A percentile compares a stretch with the other conserved stretches of the same genome.
phyloP scores from a whole-genome alignment of 192 early-diverging fungal species.

The Pilaira anomala region DNA sequence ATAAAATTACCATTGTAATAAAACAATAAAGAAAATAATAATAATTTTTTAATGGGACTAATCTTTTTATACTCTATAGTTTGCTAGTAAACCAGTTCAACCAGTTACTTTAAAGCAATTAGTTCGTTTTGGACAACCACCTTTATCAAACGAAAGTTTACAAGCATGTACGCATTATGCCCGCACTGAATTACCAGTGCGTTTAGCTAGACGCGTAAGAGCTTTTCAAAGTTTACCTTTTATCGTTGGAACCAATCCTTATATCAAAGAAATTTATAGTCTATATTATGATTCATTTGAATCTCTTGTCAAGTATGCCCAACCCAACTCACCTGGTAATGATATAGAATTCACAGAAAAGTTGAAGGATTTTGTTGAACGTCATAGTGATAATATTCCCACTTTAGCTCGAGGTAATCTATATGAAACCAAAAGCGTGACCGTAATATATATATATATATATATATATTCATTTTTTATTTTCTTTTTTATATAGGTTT shows the following conservation, averaged over 20 bases:
- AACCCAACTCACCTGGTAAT: conserved; percentile 50
- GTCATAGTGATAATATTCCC: conserved; percentile 86
- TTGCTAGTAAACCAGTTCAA: conserved; percentile 55
- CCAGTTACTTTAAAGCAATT: conserved; percentile 79
- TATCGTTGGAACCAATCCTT: conserved; percentile 95
- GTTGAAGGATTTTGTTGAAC: conserved; percentile 68
- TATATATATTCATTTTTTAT: not conserved
- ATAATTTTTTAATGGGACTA: too few species aligned
- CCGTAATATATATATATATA: not conserved
- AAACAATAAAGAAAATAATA: not conserved
- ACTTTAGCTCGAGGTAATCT: conserved; percentile 74
- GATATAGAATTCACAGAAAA: conserved; percentile 67
- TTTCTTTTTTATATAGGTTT: conserved; percentile 56
- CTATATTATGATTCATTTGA: conserved; percentile 81
- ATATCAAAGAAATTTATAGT: conserved; percentile 79
- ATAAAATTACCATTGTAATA: conserved; percentile 25
- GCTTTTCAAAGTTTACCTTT: conserved; percentile 89
- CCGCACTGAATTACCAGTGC: conserved; percentile 80
- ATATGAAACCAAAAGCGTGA: not conserved
- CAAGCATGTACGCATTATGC: conserved; percentile 62
- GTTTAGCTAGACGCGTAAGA: conserved; percentile 82
- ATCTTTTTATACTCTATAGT: conserved; percentile 27
- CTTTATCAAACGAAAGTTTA: conserved; percentile 47
- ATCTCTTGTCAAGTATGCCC: conserved; percentile 61
- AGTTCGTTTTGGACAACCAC: conserved; percentile 68